A percentile compares a stretch with the other conserved stretches of the same genome.
Conservation (phyloP, 2,329 filamentous ascomycete genomes). For the Clarireedia paspali region DNA sequence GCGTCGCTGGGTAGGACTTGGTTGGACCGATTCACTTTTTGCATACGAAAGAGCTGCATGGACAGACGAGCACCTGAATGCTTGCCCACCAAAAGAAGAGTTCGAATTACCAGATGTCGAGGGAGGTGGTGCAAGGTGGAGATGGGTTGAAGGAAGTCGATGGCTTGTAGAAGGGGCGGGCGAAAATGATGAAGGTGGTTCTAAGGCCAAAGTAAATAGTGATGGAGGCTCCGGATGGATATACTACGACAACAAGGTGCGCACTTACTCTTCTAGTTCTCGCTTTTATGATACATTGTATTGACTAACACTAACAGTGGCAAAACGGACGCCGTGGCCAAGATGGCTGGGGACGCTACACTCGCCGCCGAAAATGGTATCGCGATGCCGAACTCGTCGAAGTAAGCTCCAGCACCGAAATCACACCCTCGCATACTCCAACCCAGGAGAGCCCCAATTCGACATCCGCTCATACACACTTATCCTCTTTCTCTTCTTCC, state of each 20-base stretch:
- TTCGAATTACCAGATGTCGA: slow-evolving; percentile 63
- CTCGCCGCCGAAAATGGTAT: slow-evolving; percentile 88
- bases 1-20: slow-evolving; percentile 85
- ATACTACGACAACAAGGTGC: slow-evolving; percentile 94
- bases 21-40: slow-evolving; percentile 88
- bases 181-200: slow-evolving; percentile 41
- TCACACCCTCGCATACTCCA: slow-evolving; percentile 35
- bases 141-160: slow-evolving; percentile 77
- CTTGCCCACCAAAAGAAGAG: slow-evolving; percentile 65
- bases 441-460: slow-evolving; percentile 16
- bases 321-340: slow-evolving; percentile 73
- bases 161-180: slow-evolving; percentile 79
- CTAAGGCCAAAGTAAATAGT: slow-evolving; percentile 30
- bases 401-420: slow-evolving; percentile 39
- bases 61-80: slow-evolving; percentile 92
- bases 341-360: slow-evolving; percentile 94
- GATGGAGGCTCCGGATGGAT: slow-evolving; percentile 72
- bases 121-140: slow-evolving; percentile 55
- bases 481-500: slow-evolving; percentile 3
- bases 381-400: slow-evolving; percentile 94
- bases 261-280: slow-evolving; percentile 12
- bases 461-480: background rate
- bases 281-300: background rate
- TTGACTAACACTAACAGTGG: slow-evolving; percentile 52
- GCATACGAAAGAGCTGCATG: slow-evolving; percentile 84